Conservation (phyloP, 2,329 filamentous ascomycete genomes). For the Alternaria arbusti region DNA sequence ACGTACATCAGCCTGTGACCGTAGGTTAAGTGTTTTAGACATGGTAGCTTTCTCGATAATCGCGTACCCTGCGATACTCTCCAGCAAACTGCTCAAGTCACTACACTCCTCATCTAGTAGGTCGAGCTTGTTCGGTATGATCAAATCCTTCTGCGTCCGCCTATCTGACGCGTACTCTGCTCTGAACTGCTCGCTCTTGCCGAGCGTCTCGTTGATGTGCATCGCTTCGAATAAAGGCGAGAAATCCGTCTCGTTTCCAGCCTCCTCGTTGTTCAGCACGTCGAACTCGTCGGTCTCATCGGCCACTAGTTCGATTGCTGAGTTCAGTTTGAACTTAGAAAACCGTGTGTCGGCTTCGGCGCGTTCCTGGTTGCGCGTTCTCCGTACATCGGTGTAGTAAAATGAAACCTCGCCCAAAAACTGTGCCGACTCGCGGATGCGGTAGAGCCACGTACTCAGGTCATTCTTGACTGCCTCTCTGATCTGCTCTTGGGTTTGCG, state of each 20-base stretch:
- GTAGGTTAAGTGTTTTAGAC: conserved; percentile 81
- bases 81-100: conserved; percentile 86
- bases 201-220: conserved; percentile 94
- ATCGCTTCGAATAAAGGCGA: conserved; percentile 92
- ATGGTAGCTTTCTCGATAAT: conserved; percentile 96
- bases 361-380: conserved; percentile 81
- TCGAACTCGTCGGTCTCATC: conserved; percentile 97
- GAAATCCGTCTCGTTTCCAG: conserved; percentile 89
- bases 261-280: conserved; percentile 83
- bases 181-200: conserved; percentile 89
- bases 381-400: conserved; percentile 89
- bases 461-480: conserved; percentile 97
- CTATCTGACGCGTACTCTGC: conserved; percentile 91
- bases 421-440: conserved; percentile 93
- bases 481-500: conserved; percentile 88
- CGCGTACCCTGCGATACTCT: conserved; percentile 94
- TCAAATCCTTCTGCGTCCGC: conserved; percentile 86
- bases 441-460: conserved; percentile 94
- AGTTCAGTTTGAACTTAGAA: conserved; percentile 88
- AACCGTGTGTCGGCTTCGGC: conserved; percentile 78
- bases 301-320: conserved; percentile 91
- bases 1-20: conserved; percentile 78
- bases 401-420: conserved; percentile 96
- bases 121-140: conserved; percentile 78
- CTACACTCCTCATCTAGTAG: conserved; percentile 82